Percentiles rank a stretch among this genome's conserved stretches.
phyloP scores from a whole-genome alignment of 2,329 filamentous ascomycete species.

The Phaeosphaeriaceae sp. region DNA sequence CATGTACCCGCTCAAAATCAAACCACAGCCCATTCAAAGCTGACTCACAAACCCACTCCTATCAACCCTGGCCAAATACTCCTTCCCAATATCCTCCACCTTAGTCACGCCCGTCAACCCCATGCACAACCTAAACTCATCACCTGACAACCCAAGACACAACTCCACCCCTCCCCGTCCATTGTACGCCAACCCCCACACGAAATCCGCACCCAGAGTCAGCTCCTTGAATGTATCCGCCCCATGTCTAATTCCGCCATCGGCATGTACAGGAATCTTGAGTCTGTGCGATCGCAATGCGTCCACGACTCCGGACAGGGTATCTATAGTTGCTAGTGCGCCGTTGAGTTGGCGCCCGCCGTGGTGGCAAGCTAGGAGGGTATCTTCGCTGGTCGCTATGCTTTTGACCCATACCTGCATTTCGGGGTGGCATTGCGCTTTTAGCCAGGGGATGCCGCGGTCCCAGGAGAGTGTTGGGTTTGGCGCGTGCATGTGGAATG shows the following conservation, averaged over 20 bases:
- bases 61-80: conserved; percentile 32
- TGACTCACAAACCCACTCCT: conserved; percentile 27
- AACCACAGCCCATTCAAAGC: conserved; percentile 2
- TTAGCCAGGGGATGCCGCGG: conserved; percentile 29
- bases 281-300: conserved; percentile 52
- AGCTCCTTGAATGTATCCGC: conserved; percentile 95
- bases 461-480: conserved; percentile 34
- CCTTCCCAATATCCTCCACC: conserved; percentile 28
- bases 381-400: conserved; percentile 50
- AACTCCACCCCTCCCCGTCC: conserved; percentile 30
- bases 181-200: conserved; percentile 70
- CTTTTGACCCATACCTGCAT: conserved; percentile 53
- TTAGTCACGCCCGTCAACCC: conserved; percentile 28
- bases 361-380: conserved; percentile 53
- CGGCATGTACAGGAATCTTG: conserved; percentile 75
- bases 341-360: conserved; percentile 59
- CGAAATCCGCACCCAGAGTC: conserved; percentile 86
- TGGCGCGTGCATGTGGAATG: conserved; percentile 27
- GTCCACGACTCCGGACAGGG: conserved; percentile 61
- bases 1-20: too few species aligned
- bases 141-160: conserved; percentile 21
- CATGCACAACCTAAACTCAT: conserved; percentile 34
- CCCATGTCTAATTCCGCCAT: conserved; percentile 85
- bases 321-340: conserved; percentile 48
- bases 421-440: conserved; percentile 24